A percentile compares a stretch with the other conserved stretches of the same genome.
Evolutionary conservation across 176 grass and related monocot species (phyloP).

Genomic region (Zoysia pacifica): DNA sequence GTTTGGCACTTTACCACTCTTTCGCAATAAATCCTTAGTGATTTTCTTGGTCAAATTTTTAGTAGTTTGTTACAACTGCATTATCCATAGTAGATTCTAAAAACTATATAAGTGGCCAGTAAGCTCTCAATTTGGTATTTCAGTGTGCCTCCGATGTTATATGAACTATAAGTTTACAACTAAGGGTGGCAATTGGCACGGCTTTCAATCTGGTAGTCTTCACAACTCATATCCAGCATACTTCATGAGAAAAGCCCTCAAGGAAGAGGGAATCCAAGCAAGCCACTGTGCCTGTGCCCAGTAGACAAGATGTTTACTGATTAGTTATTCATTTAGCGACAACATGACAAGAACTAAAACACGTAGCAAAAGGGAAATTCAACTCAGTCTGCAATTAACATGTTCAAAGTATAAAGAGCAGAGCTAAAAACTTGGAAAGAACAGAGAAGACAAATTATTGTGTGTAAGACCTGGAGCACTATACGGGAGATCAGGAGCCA

Average conservation of each 20-base stretch:
- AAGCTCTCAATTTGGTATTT: constrained; percentile 18
- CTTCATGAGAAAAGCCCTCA: constrained; percentile 35
- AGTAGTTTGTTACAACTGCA: constrained; percentile 1
- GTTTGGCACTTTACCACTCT: constrained; percentile 25
- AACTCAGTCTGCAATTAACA: too few species aligned
- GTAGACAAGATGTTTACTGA: neutral
- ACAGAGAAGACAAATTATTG: too few species aligned
- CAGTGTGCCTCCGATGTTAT: constrained; percentile 15
- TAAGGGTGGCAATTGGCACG: constrained; percentile 28
- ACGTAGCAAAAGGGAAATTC: too few species aligned
- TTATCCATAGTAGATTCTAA: constrained; percentile 26
- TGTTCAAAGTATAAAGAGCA: too few species aligned
- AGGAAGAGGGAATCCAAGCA: constrained; percentile 36
- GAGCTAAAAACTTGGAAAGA: too few species aligned
- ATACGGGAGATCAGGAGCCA: too few species aligned
- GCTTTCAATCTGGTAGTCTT: constrained; percentile 23
- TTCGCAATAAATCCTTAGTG: constrained; percentile 10
- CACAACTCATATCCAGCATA: neutral
- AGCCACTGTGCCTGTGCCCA: constrained; percentile 17
- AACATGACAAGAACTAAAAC: too few species aligned
- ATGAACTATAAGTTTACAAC: constrained; percentile 7
- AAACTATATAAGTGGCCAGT: constrained; percentile 28
- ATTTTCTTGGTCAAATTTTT: constrained; percentile 30
- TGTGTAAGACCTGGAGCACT: too few species aligned
- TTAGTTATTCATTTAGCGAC: neutral